Evolutionary conservation across 2,329 filamentous ascomycete genomes (phyloP), one percentile per base, ranked within the genome.

Genomic region (Zymoseptoria passerinii): DNA sequence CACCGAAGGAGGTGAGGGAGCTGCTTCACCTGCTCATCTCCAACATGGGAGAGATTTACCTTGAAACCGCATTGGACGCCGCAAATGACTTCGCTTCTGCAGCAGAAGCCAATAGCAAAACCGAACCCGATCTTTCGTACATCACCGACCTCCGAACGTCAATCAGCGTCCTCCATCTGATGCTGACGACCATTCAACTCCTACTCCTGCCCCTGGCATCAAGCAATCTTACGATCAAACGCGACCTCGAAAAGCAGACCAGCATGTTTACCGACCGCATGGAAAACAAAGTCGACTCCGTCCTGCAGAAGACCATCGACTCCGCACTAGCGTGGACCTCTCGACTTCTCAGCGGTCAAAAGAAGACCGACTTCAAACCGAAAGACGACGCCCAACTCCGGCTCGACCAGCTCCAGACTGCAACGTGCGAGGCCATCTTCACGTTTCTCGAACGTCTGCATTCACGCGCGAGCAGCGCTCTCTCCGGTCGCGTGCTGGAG

Each of bases 321-420:
- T 88, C 89, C 20, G 83, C 88, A 4, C 74, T 92, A 54, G 87
- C 89, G 66, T 95, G 89, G 85, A 83, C 89, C 27, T 75, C 80
- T 59, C 88, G 86, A 68, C 81, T 89, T 5, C 81, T 96, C 10
- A 28, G 49, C 19, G 78, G 83, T 13, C 92, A 96, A 72, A 91
- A 88, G 76, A 95, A 94, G 73, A 86, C 87, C 29, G 92, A 96
- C 71, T 96, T 95, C 76, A 82, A 90, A 8, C 92, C 92, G n/a
- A 85, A 83, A 61, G 91, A 96, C 72, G 87, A 86, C 57, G 86
- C 89, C 57, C 80, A 78, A 65, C 77, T 90, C 55, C 90, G 94
- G 68, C 86, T 86, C 48, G 72, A 74, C 59, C 80, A 71, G 59
- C 79, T 95, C 18, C 89, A 96, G 72, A 96, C 94, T 2, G 81